phyloP scores from a whole-genome alignment of 805 yeast species.

The Torulaspora maleeae region DNA sequence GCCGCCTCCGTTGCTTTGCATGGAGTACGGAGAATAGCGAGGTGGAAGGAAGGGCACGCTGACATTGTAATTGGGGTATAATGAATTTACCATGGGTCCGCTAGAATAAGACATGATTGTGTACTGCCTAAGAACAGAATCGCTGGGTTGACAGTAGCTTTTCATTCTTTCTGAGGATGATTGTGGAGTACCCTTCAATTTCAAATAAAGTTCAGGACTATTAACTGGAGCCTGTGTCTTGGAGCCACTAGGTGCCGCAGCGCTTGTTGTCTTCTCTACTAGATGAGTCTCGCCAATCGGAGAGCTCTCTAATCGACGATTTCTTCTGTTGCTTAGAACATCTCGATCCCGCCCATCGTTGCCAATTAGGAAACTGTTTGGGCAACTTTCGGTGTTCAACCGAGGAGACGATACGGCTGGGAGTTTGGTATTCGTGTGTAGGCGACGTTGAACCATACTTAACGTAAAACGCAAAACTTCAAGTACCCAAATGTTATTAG shows the following conservation, averaged over 20 bases:
- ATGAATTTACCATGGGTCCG: constrained; percentile 13
- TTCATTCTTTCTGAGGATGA: constrained; percentile 7
- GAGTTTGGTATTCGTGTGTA: constrained; percentile 3
- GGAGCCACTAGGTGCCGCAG: constrained; percentile 3
- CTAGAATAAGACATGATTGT: constrained; percentile 19
- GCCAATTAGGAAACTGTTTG: constrained; percentile 11
- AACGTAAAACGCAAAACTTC: background rate
- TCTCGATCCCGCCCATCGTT: constrained; percentile 9
- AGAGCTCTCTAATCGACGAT: constrained; percentile 14
- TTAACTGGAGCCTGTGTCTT: constrained; percentile 5
- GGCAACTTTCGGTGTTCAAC: constrained; percentile 18
- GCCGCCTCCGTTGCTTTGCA: constrained; percentile 2
- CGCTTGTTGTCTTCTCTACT: constrained; percentile 3
- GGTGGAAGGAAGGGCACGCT: constrained; percentile 11
- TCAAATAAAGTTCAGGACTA: constrained; percentile 12
- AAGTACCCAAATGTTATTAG: background rate
- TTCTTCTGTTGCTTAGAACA: constrained; percentile 6
- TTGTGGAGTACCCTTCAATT: constrained; percentile 10
- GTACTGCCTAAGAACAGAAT: constrained; percentile 19
- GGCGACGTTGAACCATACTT: constrained; percentile 13
- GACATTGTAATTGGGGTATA: constrained; percentile 15
- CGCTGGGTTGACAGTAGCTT: constrained; percentile 9
- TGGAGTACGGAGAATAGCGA: constrained; percentile 11
- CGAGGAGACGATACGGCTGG: constrained; percentile 4
- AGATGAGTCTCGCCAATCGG: constrained; percentile 7